Conservation (phyloP, 192 early-diverging fungal species). For the Coemansia javaensis region DNA sequence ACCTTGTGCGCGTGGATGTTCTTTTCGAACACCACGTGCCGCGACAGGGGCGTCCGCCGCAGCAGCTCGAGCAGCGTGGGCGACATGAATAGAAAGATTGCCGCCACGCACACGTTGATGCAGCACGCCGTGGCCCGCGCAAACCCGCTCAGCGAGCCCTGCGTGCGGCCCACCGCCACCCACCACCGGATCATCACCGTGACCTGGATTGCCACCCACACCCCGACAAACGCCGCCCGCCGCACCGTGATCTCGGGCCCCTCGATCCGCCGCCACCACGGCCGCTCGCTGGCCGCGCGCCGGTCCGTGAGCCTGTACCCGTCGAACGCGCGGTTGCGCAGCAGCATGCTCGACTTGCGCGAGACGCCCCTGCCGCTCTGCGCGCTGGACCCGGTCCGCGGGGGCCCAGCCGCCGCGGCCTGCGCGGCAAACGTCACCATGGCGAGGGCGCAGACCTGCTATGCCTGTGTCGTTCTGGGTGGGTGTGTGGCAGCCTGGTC, state of each 20-base stretch:
- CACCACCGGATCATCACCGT: constrained; percentile 55
- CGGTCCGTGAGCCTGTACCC: constrained; percentile 33
- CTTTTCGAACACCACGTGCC: constrained; percentile 74
- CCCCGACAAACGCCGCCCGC: constrained; percentile 48
- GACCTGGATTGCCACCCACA: constrained; percentile 59
- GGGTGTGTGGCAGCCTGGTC: too few relatives aligned
- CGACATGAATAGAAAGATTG: constrained; percentile 72
- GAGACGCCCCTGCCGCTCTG: too few relatives aligned
- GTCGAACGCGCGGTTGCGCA: constrained; percentile 3
- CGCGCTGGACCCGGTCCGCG: too few relatives aligned
- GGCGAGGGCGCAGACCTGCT: too few relatives aligned
- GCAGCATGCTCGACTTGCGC: too few relatives aligned
- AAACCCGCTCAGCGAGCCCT: constrained; percentile 41
- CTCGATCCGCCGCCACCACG: constrained; percentile 6
- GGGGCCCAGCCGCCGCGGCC: too few relatives aligned
- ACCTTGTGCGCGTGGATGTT: constrained; percentile 80
- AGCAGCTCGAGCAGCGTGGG: constrained; percentile 70
- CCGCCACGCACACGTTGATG: constrained; percentile 52
- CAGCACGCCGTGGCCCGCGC: constrained; percentile 39
- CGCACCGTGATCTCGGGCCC: constrained; percentile 46
- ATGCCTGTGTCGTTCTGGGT: too few relatives aligned
- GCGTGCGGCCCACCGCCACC: constrained; percentile 48
- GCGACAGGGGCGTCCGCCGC: constrained; percentile 66
- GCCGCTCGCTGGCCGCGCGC: neutral
- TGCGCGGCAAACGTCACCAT: too few relatives aligned